Percentiles rank a stretch among this genome's conserved stretches.
Conservation (phyloP, 768 basidiomycete genomes). For the Fibroporia radiculosa region DNA sequence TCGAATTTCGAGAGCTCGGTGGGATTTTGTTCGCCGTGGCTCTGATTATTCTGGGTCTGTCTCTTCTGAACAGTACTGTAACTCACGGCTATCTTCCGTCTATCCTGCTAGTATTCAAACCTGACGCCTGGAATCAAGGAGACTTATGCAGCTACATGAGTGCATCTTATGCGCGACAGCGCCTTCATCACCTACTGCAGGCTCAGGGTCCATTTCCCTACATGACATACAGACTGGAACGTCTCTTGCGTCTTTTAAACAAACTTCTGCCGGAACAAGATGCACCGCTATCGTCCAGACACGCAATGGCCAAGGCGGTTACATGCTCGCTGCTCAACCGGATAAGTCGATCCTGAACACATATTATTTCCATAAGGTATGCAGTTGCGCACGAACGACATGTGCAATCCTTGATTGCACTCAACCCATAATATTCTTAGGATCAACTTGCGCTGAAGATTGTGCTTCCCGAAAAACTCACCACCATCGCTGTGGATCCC, state of each 20-base stretch:
- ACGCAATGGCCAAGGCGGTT: slow-evolving; percentile 66
- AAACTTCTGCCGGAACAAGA: slow-evolving; percentile 56
- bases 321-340: slow-evolving; percentile 77
- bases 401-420: not conserved
- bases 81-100: too few species aligned
- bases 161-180: slow-evolving; percentile 56
- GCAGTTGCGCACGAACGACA: slow-evolving; percentile 7
- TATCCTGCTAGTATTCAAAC: not conserved
- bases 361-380: slow-evolving; percentile 90
- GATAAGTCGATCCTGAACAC: slow-evolving; percentile 87
- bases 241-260: slow-evolving; percentile 82
- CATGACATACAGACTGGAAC: slow-evolving; percentile 80
- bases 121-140: not conserved
- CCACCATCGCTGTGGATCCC: slow-evolving; percentile 69
- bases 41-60: too few species aligned
- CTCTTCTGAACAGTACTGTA: too few species aligned
- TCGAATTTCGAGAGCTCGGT: too few species aligned
- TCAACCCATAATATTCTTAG: slow-evolving; percentile 45
- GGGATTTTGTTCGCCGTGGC: too few species aligned
- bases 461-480: slow-evolving; percentile 84
- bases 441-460: slow-evolving; percentile 86
- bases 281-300: slow-evolving; percentile 68
- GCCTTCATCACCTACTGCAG: slow-evolving; percentile 36
- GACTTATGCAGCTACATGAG: slow-evolving; percentile 58
- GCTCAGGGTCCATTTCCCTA: slow-evolving; percentile 58